Base-by-base conservation (phyloP, 768 basidiomycete species). In the Gautieria morchelliformis region DNA sequence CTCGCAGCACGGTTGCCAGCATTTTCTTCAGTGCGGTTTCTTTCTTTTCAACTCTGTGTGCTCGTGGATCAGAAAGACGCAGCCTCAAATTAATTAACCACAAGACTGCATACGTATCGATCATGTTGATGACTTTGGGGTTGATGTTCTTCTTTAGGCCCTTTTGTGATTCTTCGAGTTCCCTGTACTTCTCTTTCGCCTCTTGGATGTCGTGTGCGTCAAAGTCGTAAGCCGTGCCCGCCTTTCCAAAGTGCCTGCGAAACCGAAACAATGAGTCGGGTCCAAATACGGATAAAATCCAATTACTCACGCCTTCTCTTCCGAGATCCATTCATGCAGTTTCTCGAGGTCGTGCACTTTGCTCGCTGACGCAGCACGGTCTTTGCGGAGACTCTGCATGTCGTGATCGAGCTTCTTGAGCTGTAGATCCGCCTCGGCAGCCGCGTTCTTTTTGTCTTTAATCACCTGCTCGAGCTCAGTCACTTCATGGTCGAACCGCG, bases 121-220 rank as follows among this genome's bases (percentile, higher is more conserved):
- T 90, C 89, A 94, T 94, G 63, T 86, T 90, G 75, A 96, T 83
- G 47, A 93, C 93, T 69, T 95, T 96, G 3, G 86, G 85, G 64
- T 99, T 98, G 65, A 98, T 78, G 69, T 94, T 96, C 74, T 93
- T 92, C 74, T 93, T 94, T 84, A 92, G 85, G 20, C 84, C 83
- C 64, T 85, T 86, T 67, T 91, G 91, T 47, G 83, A 75, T 19
- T 80, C 74, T 62, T 90, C 85, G 11, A 98, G 76, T 63, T 92
- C 88, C 8, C 75, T 72, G 24, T 85, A 85, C 66, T 84, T 86
- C 42, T 81, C 74, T 47, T 78, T 73, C 61, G 89, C 71, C 51
- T 75, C 71, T 2, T 55, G 69, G 19, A 93, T 78, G 65, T 96
- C 82, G 54, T 81, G 72, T 2, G 75, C 72, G 3, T 69, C 65